Base-by-base conservation (phyloP, 75 land plant genomes). In the Pinus taeda region DNA sequence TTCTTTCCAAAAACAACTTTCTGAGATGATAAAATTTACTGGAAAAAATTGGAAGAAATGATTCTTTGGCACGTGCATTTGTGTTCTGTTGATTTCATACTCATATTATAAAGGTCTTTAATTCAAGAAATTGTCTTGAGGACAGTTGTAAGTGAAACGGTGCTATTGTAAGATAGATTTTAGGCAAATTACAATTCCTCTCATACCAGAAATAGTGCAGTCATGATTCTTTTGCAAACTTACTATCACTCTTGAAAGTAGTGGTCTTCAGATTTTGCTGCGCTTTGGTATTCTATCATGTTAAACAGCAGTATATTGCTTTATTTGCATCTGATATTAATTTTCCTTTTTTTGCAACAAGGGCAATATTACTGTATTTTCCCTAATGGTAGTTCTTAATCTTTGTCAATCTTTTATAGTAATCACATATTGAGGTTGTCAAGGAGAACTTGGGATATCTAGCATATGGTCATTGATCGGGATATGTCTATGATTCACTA, bases 101-200 rank as follows among this genome's bases (percentile, higher is more conserved):
- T 49, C 12, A 49, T 49, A 59, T 8, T 24, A 60, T 60, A 60
- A 6, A 26, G 56, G 11, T 29, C 9, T 57, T 24, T 74, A 22
- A 33, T 74, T 74, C 71, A 55, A 57, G n/a, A 13, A 26, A 74
- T n/a, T 65, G 26, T 4, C 58, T n/a, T 49, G 29, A 74, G 29
- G n/a, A 24, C 30, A 18, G 29, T 18, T 74, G 36, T 29, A 55
- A 74, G 62, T 55, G 75, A 74, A 18, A 24, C 8, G 6, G 37
- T 74, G 69, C 30, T 74, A 8, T 5, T 30, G 5, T 29, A 55
- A 15, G 39, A 18, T 21, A 57, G n/a, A 29, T 60, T 49, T 29
- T 20, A 57, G 15, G 55, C 20, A 42, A 69, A 39, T 4, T 69
- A 18, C 55, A 9, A 9, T 49, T 49, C 11, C 3, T 49, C 11